These are phyloP conservation scores for Gonapodya prolifera DNA, from an alignment of 192 early-diverging fungal species.

Conservation along the genomic window DNA sequence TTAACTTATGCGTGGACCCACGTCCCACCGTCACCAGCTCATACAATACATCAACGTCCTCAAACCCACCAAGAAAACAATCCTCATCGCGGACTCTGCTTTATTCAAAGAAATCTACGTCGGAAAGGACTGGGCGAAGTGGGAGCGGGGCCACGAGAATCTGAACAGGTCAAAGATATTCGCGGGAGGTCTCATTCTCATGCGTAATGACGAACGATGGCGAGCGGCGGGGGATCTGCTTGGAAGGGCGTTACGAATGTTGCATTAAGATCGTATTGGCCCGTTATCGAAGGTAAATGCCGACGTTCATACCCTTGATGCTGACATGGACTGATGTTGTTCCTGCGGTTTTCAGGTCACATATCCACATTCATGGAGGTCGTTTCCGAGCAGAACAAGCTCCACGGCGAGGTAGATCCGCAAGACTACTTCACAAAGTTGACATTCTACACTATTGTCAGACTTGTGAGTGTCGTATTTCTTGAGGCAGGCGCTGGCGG, in stretches of 20 bases:
- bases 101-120: neutral
- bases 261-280: too few relatives aligned
- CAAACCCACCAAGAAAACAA: neutral
- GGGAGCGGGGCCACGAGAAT: neutral
- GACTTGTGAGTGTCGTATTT: too few relatives aligned
- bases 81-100: neutral
- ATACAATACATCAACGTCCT: neutral
- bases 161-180: neutral
- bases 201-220: neutral
- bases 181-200: neutral
- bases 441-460: neutral
- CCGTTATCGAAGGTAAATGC: neutral
- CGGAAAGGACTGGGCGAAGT: neutral
- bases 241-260: neutral
- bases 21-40: too few relatives aligned
- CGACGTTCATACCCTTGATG: neutral
- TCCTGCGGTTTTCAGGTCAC: too few relatives aligned
- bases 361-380: too few relatives aligned
- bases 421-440: neutral
- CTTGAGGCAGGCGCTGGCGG: too few relatives aligned
- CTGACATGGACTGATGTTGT: too few relatives aligned
- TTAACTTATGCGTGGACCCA: too few relatives aligned
- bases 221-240: neutral
- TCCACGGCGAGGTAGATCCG: too few relatives aligned
- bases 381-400: too few relatives aligned